Evolutionary conservation across 495 filamentous ascomycete genomes (phyloP), one percentile per base, ranked within the genome.

Genomic region (Choiromyces venosus): DNA sequence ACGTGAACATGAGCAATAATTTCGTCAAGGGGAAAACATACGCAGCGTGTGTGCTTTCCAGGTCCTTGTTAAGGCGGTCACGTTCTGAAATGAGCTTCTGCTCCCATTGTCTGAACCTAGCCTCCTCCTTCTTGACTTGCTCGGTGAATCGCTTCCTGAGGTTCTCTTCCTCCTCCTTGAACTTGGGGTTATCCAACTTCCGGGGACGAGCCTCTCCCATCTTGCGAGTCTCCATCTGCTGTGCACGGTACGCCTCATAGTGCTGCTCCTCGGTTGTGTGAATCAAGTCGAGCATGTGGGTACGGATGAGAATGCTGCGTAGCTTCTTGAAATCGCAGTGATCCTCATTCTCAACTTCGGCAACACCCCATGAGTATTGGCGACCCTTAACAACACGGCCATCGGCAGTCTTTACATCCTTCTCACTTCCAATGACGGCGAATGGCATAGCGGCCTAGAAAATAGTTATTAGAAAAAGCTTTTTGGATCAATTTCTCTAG

Each of bases 301-400:
- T 99, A 81, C 95, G 93, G 86, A 99, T 98, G 75, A 99, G 87
- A 81, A 98, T 98, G 29, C 93, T 96, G 77, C 95, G 94, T 74
- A 99, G 91, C 87, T 99, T 99, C 91, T 99, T 99, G 86, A 99
- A 99, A 85, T 99, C 95, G 84, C 95, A 99, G 89, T 99, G 95
- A 75, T 98, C 95, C 83, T 99, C 95, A 83, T 99, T 98, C 88
- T 99, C 95, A 68, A 99, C 95, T 83, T 99, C 95, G 71, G 96
- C 95, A 76, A 98, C 95, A 86, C 95, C 95, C 95, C 95, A 99
- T 69, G 93, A 92, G 83, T 99, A 99, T 84, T 98, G 95, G 69
- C 95, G 95, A 76, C 95, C 95, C 88, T 98, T 99, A 80, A 98
- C 92, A 75, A 97, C 94, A 82, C 94, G 93, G 76, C 91, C 91